A percentile compares a stretch with the other conserved stretches of the same genome.
Evolutionary conservation across 148 eudicot species (phyloP).

Genomic region (Amaranthus cruentus): DNA sequence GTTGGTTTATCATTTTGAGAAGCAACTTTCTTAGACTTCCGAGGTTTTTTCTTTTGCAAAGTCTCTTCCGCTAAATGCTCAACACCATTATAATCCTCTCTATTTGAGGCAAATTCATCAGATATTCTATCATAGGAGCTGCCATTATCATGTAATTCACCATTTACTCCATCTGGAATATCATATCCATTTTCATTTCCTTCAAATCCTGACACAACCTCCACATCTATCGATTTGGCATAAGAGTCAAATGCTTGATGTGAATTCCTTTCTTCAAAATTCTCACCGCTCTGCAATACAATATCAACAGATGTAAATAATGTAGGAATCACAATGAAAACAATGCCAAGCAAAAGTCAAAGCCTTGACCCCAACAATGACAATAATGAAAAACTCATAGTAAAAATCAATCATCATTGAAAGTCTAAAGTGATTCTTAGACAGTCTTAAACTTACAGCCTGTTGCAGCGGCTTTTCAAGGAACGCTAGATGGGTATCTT

Average conservation of each 20-base stretch:
- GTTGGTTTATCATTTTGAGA: conserved; percentile 45
- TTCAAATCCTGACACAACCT: conserved; percentile 19
- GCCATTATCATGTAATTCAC: conserved; percentile 25
- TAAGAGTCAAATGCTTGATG: conserved; percentile 20
- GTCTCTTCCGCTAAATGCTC: conserved; percentile 31
- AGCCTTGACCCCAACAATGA: too few species aligned
- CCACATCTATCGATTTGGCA: conserved; percentile 16
- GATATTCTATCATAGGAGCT: conserved; percentile 19
- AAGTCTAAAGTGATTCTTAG: neutral
- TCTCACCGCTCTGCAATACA: conserved; percentile 28
- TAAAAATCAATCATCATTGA: neutral
- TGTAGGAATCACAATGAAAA: neutral
- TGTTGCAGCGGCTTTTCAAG: conserved; percentile 13
- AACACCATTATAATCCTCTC: conserved; percentile 23
- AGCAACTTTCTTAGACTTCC: conserved; percentile 40
- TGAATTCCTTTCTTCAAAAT: conserved; percentile 12
- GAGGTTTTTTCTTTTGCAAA: conserved; percentile 26
- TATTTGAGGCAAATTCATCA: conserved; percentile 11
- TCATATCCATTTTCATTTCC: conserved; percentile 32
- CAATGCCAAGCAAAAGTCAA: too few species aligned
- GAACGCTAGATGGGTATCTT: conserved; percentile 15
- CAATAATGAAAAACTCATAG: too few species aligned
- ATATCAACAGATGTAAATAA: conserved; percentile 3
- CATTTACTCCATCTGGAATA: conserved; percentile 38
- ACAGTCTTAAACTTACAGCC: conserved; percentile 12